These are phyloP conservation scores for Diutina scorzettiae DNA, from an alignment of 1,139 yeast genomes.

Conservation along the genomic window DNA sequence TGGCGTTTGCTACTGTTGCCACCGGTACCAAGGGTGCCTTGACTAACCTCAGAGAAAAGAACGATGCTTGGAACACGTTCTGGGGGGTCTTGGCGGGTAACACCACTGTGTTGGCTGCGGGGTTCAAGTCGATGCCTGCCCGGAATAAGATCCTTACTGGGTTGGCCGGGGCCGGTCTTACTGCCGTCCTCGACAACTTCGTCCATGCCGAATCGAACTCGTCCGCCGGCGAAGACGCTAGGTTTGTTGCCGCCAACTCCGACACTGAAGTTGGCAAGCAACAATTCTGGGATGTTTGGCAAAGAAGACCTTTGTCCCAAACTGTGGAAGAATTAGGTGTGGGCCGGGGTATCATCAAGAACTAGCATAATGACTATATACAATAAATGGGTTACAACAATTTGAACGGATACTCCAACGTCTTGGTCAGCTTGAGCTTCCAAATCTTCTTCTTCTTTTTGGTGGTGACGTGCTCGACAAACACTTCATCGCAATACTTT, in stretches of 20 bases:
- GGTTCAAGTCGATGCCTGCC: slow-evolving; percentile 30
- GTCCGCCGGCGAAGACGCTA: slow-evolving; percentile 28
- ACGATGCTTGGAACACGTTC: slow-evolving; percentile 39
- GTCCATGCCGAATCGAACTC: slow-evolving; percentile 33
- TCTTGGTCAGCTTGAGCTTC: slow-evolving; percentile 70
- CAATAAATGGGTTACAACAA: slow-evolving; percentile 7
- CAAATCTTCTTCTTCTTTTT: slow-evolving; percentile 83
- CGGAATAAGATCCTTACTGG: slow-evolving; percentile 34
- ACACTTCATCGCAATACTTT: slow-evolving; percentile 67
- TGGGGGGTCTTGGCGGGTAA: slow-evolving; percentile 35
- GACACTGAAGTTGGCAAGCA: slow-evolving; percentile 30
- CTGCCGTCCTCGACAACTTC: slow-evolving; percentile 30
- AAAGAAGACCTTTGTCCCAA: slow-evolving; percentile 75
- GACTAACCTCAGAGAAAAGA: slow-evolving; percentile 35
- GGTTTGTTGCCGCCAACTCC: slow-evolving; percentile 24
- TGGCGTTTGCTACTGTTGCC: slow-evolving; percentile 32
- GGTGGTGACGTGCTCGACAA: slow-evolving; percentile 73
- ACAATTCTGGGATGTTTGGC: slow-evolving; percentile 73
- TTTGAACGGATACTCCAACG: slow-evolving; percentile 74
- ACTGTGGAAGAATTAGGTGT: slow-evolving; percentile 68
- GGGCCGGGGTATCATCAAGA: slow-evolving; percentile 40
- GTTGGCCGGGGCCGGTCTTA: slow-evolving; percentile 26
- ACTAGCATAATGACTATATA: slow-evolving; percentile 8
- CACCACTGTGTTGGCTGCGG: slow-evolving; percentile 28
- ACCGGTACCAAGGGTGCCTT: slow-evolving; percentile 29